These are phyloP conservation scores for Glycine latifolia DNA, from an alignment of 306 rosid species.

Conservation along the genomic window DNA sequence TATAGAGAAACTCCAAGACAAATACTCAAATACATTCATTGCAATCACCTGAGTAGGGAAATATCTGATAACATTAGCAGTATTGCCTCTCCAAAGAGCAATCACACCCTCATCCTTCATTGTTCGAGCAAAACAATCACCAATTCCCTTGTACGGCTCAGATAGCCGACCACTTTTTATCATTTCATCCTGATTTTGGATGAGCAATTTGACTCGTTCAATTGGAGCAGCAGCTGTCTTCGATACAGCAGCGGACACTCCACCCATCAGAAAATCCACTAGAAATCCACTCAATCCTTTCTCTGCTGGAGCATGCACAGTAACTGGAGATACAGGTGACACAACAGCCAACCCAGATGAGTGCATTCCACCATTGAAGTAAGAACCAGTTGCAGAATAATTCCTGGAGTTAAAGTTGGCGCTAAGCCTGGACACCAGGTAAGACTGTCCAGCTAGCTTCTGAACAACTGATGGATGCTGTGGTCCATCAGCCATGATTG, in stretches of 20 bases:
- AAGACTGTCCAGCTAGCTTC: slow-evolving; percentile 75
- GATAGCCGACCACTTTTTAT: slow-evolving; percentile 78
- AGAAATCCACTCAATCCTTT: slow-evolving; percentile 65
- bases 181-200: slow-evolving; percentile 94
- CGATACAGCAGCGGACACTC: slow-evolving; percentile 93
- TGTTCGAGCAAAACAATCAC: slow-evolving; percentile 84
- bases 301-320: slow-evolving; percentile 74
- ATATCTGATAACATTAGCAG: slow-evolving; percentile 93
- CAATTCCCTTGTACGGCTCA: slow-evolving; percentile 84
- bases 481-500: slow-evolving; percentile 73
- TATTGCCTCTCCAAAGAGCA: slow-evolving; percentile 91
- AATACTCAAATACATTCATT: not conserved
- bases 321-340: slow-evolving; percentile 49
- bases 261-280: slow-evolving; percentile 88
- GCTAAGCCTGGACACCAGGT: slow-evolving; percentile 71
- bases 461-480: slow-evolving; percentile 73
- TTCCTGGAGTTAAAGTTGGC: slow-evolving; percentile 51
- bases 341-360: slow-evolving; percentile 54
- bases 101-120: slow-evolving; percentile 82
- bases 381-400: slow-evolving; percentile 42
- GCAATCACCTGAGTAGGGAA: slow-evolving; percentile 81
- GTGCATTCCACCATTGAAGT: slow-evolving; percentile 58
- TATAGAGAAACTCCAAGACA: slow-evolving; percentile 8
- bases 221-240: slow-evolving; percentile 96
- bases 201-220: slow-evolving; percentile 80